Percentiles rank a stretch among this genome's conserved stretches.
These are phyloP conservation scores for Talaromyces borbonicus DNA, from an alignment of 495 filamentous ascomycete species.

Conservation along the genomic window DNA sequence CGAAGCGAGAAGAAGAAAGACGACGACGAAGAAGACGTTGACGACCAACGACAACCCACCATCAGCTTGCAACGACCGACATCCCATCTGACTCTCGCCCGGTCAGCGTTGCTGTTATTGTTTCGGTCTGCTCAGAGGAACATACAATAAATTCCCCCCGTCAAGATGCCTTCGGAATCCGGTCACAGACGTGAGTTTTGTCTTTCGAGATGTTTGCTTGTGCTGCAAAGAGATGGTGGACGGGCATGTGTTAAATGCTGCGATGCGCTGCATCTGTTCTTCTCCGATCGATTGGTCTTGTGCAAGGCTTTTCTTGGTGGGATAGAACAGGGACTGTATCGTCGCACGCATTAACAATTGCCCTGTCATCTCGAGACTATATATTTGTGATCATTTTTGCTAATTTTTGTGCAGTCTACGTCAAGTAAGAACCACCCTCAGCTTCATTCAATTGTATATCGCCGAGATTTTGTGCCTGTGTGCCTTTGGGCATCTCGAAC, in stretches of 20 bases:
- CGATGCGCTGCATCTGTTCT: too few relatives aligned
- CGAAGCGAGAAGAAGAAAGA: slow-evolving; percentile 18
- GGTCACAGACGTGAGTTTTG: slow-evolving; percentile 77
- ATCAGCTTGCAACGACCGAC: slow-evolving; percentile 33
- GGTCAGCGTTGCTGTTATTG: slow-evolving; percentile 34
- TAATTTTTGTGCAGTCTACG: slow-evolving; percentile 58
- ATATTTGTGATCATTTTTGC: slow-evolving; percentile 7
- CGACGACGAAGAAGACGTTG: too few relatives aligned
- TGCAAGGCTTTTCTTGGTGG: too few relatives aligned
- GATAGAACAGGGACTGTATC: too few relatives aligned
- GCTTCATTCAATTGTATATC: neutral
- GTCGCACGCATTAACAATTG: neutral
- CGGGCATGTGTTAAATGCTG: too few relatives aligned
- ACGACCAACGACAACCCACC: slow-evolving; percentile 38
- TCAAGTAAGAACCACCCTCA: slow-evolving; percentile 60
- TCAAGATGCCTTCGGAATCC: slow-evolving; percentile 74
- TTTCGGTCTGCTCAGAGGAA: slow-evolving; percentile 37
- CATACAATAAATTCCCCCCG: slow-evolving; percentile 20
- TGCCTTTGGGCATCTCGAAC: too few relatives aligned
- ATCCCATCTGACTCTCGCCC: slow-evolving; percentile 31
- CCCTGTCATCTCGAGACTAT: too few relatives aligned
- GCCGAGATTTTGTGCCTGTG: too few relatives aligned
- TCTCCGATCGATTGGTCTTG: too few relatives aligned
- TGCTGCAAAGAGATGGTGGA: too few relatives aligned
- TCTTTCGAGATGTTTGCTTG: too few relatives aligned